Evolutionary conservation across 495 filamentous ascomycete species (phyloP).

Genomic region (Echria macrotheca): DNA sequence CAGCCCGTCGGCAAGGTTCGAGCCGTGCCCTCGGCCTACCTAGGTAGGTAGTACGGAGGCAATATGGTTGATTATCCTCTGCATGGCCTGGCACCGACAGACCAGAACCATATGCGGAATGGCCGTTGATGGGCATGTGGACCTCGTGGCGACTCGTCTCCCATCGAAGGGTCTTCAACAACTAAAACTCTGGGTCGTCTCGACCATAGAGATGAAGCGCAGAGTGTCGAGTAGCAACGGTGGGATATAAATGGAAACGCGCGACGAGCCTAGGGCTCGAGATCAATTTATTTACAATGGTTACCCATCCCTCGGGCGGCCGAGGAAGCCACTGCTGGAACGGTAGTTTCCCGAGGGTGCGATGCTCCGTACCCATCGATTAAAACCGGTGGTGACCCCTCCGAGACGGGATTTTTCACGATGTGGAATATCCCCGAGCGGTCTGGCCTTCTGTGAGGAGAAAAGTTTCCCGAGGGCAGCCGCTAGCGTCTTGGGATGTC

Average conservation of each 20-base stretch:
- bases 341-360: constrained; percentile 7
- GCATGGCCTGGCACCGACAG: constrained; percentile 3
- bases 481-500: too few relatives aligned
- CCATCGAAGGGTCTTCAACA: neutral
- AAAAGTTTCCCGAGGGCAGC: too few relatives aligned
- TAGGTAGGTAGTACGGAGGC: constrained; percentile 5
- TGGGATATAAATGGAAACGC: constrained; percentile 11
- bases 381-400: constrained; percentile 7
- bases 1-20: too few relatives aligned
- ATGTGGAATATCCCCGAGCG: constrained; percentile 8
- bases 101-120: neutral
- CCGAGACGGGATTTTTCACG: neutral
- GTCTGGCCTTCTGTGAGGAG: too few relatives aligned
- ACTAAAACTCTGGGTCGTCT: neutral
- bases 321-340: constrained; percentile 2
- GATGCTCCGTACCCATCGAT: neutral
- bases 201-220: neutral
- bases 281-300: constrained; percentile 10
- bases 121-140: neutral
- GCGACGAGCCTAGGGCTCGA: neutral
- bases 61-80: constrained; percentile 7
- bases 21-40: neutral
- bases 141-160: neutral
- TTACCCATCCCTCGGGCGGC: constrained; percentile 3
- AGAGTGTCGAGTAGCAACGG: neutral